These are phyloP conservation scores for Dillenia suffruticosa DNA, from an alignment of 164 flowering plant species.

Conservation along the genomic window DNA sequence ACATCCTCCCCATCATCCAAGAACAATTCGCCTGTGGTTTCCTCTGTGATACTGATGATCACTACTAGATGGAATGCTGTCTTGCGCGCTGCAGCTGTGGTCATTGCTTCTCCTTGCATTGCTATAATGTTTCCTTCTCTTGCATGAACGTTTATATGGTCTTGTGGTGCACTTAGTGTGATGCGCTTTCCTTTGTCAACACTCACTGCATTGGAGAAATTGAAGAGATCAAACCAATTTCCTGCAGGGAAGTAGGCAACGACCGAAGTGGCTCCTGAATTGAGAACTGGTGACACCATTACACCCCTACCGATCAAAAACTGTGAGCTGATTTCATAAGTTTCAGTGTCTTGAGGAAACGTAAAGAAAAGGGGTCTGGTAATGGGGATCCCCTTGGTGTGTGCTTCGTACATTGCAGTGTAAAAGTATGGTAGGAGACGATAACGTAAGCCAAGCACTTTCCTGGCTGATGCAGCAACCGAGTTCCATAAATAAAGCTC, in stretches of 20 bases:
- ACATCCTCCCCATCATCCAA: conserved; percentile 71
- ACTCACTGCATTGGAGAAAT: conserved; percentile 36
- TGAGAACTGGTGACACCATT: conserved; percentile 67
- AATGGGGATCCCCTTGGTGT: conserved; percentile 53
- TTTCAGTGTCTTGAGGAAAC: conserved; percentile 53
- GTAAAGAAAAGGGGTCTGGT: conserved; percentile 81
- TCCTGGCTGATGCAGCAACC: conserved; percentile 46
- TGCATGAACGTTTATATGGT: conserved; percentile 65
- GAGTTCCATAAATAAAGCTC: conserved; percentile 84
- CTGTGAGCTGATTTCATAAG: conserved; percentile 59
- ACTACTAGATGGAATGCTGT: conserved; percentile 59
- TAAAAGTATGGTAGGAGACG: conserved; percentile 53
- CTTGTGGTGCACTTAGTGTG: conserved; percentile 50
- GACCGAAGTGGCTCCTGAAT: conserved; percentile 41
- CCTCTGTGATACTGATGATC: conserved; percentile 24
- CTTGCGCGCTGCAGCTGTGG: conserved; percentile 48
- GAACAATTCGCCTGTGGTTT: conserved; percentile 55
- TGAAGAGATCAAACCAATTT: conserved; percentile 69
- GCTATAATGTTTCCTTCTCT: conserved; percentile 61
- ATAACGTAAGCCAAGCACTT: conserved; percentile 48
- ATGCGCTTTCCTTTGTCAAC: conserved; percentile 29
- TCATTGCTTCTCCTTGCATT: conserved; percentile 70
- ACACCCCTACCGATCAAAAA: conserved; percentile 64
- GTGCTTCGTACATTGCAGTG: conserved; percentile 69
- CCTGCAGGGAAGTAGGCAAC: conserved; percentile 76